These are phyloP conservation scores for Tricholoma furcatifolium DNA, from an alignment of 768 basidiomycete genomes.

Conservation along the genomic window DNA sequence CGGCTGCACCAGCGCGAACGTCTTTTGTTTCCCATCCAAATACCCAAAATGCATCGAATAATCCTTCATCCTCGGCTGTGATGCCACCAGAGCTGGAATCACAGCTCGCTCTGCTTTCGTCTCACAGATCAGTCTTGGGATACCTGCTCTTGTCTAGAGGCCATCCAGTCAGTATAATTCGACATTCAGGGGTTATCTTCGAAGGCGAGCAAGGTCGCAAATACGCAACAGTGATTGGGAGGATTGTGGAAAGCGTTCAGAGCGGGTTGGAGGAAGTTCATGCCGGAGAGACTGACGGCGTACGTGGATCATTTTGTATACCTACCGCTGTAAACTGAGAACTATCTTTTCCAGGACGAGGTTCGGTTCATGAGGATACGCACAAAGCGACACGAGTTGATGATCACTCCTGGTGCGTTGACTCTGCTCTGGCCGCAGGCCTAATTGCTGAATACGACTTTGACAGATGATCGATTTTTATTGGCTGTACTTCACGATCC, in stretches of 20 bases:
- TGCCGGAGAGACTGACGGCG: constrained; percentile 30
- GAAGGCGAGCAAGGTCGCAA: constrained; percentile 80
- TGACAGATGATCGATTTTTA: constrained; percentile 72
- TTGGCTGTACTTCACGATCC: constrained; percentile 86
- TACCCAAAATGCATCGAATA: constrained; percentile 6
- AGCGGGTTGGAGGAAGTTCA: constrained; percentile 77
- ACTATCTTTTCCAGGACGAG: constrained; percentile 58
- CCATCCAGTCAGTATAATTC: constrained; percentile 73
- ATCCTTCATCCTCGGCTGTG: constrained; percentile 22
- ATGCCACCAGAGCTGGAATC: constrained; percentile 83
- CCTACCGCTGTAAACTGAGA: not conserved
- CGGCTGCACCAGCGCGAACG: constrained; percentile 22
- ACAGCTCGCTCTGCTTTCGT: constrained; percentile 70
- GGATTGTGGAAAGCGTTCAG: constrained; percentile 79
- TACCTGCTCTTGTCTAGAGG: constrained; percentile 82
- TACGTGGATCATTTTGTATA: constrained; percentile 8
- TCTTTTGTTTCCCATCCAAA: constrained; percentile 28
- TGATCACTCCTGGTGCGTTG: constrained; percentile 86
- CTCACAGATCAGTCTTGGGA: constrained; percentile 83
- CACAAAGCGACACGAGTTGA: constrained; percentile 87
- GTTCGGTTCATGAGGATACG: constrained; percentile 88
- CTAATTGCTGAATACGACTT: not conserved
- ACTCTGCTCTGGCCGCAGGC: not conserved
- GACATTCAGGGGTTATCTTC: constrained; percentile 82
- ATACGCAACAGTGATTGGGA: constrained; percentile 69